Base-by-base conservation (phyloP, 164 flowering plant genomes). In the Vitis riparia region DNA sequence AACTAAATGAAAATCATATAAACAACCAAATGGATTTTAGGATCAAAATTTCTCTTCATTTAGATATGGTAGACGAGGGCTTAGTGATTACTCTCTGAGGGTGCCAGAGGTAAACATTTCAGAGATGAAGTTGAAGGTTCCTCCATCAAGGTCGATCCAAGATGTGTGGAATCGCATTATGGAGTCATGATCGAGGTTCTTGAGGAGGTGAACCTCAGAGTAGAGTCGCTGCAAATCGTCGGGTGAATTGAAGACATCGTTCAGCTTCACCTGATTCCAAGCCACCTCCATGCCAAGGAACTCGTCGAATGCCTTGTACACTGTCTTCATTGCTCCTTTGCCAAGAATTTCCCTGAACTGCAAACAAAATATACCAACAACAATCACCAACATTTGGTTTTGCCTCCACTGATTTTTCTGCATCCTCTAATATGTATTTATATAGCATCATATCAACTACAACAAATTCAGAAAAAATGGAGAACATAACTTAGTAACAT, bases 51-150 rank as follows among this genome's bases (percentile, higher is more conserved):
- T 37, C 5, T 37, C 7, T 0, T 37, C 44, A 37, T 37, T 37
- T 37, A 37, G 48, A 8, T 56, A 12, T 61, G 16, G 63, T 3
- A 37, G 9, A 10, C 8, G 30, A 15, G 60, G n/a, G 14, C 17
- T 2, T 37, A 37, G 11, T 23, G 52, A 53, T 83, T 87, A 94
- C 97, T 89, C 90, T 87, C 97, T 82, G 6, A 94, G 87, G 58
- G 89, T 88, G 76, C 99, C 99, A 9, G 99, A 92, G 58, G 98
- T 92, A 67, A 94, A 88, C 91, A 94, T 81, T 71, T 94, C 99
- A 4, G 98, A 92, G 79, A 94, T 90, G 88, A 94, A 88, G 84
- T 94, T 94, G 88, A 94, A 86, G 56, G 93, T 88, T 77, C 87
- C 77, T 12, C 78, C 72, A 11, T 81, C 71, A 12, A 70, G 65